Evolutionary conservation across 2,329 filamentous ascomycete genomes (phyloP), one percentile per base, ranked within the genome.

Genomic region (Diaporthe sp.): DNA sequence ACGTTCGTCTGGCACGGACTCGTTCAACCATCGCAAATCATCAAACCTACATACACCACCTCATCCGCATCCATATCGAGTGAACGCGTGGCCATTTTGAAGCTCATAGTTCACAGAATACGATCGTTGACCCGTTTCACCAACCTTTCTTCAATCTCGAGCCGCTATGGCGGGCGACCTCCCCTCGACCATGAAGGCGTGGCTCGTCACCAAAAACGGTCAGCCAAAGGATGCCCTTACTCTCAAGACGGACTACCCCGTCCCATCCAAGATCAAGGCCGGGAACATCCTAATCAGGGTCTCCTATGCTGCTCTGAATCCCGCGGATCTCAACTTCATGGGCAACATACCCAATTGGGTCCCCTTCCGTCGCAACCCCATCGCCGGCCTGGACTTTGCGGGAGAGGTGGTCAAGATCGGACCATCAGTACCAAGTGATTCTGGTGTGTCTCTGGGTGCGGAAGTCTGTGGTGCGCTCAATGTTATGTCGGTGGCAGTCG

Each of bases 291-390:
- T 84, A 58, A 72, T 85, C 61, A 80, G 78, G 60, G 80, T 85
- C 42, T 78, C 80, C 12, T 80, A 84, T 76, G 82, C 83, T 4
- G 80, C 83, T 20, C 81, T 85, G 65, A 85, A 86, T 77, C 84
- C 83, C 17, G 84, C 80, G 73, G 83, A 85, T 76, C 71, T 83
- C 10, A 78, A 82, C 63, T 80, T 82, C 71, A 83, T 85, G 77
- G 51, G 49, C 37, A 65, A 77, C 37, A 76, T 85, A 47, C 81
- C 80, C 15, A 77, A 79, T 12, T 80, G 82, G 78, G 63, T 84
- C 15, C 84, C 82, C 17, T 83, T 82, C 60, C 81, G 82, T 7
- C 78, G 78, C 47, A 73, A 76, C 12, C 77, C 83, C n/a, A 81
- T 81, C 1, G 80, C 82, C 0, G 81, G 80, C 9, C 79, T 85